phyloP scores from a whole-genome alignment of 139 green algal genomes.

The Tetraselmis striata region DNA sequence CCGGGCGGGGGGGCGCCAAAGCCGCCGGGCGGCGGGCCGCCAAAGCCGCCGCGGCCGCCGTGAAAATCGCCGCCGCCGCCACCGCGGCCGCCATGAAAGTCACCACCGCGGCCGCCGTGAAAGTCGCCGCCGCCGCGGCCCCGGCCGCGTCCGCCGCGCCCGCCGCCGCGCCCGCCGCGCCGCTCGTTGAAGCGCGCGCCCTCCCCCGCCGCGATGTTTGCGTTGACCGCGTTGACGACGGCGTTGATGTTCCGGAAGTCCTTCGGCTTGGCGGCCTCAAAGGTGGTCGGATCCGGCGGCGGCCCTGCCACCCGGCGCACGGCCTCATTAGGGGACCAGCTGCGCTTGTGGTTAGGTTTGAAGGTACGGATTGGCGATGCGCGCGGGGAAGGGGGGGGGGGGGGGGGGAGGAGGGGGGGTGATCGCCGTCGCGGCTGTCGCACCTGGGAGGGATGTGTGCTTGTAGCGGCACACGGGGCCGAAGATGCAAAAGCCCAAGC shows the following conservation, averaged over 20 bases:
- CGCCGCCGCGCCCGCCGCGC: no score
- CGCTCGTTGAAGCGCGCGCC: neutral
- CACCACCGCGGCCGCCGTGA: neutral
- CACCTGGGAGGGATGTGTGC: conserved; percentile 71
- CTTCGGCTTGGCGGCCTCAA: conserved; percentile 72
- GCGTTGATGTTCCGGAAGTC: conserved; percentile 72
- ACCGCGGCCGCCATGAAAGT: neutral
- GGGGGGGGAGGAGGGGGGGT: no score
- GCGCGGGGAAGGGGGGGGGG: no score
- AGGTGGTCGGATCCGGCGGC: conserved; percentile 45
- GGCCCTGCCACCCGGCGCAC: conserved; percentile 59
- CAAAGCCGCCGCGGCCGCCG: no score
- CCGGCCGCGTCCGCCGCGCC: no score
- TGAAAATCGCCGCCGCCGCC: neutral
- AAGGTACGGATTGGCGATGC: no score
- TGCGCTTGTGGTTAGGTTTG: no score
- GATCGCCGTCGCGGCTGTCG: no score
- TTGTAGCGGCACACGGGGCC: conserved; percentile 86
- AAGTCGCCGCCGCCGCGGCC: no score
- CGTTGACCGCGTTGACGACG: conserved; percentile 70
- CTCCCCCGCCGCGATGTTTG: conserved; percentile 23
- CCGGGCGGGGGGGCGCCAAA: neutral
- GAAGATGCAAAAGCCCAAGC: conserved; percentile 95
- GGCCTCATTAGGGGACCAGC: no score
- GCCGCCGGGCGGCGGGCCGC: no score